Conservation (phyloP, 768 basidiomycete genomes). For the Flagelloscypha sp. region DNA sequence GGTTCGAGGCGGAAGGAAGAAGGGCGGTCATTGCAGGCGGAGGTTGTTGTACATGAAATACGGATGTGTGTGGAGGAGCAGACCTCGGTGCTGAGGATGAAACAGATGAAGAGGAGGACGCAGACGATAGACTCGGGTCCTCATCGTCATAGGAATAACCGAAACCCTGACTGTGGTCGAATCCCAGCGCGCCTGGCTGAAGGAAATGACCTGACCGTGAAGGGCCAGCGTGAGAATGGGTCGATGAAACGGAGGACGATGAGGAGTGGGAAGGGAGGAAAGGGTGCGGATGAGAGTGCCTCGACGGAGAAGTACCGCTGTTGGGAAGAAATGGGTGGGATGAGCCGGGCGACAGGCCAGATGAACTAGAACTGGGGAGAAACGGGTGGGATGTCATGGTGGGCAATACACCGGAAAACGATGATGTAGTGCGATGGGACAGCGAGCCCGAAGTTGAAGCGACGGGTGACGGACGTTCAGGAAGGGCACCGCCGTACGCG, state of each 20-base stretch:
- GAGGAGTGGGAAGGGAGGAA: too few relatives aligned
- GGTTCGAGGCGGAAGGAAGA: constrained; percentile 9
- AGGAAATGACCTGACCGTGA: too few relatives aligned
- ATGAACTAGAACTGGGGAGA: neutral
- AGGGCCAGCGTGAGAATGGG: too few relatives aligned
- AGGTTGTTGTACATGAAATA: neutral
- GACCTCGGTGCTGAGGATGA: too few relatives aligned
- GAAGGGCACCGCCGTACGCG: constrained; percentile 36
- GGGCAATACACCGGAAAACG: neutral
- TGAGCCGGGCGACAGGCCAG: neutral
- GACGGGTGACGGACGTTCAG: constrained; percentile 21
- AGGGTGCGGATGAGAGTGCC: constrained; percentile 13
- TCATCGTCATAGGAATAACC: too few relatives aligned
- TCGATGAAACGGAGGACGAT: too few relatives aligned
- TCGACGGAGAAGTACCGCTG: constrained; percentile 6
- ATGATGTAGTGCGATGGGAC: neutral
- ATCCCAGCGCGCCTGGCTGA: too few relatives aligned
- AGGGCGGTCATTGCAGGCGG: constrained; percentile 7
- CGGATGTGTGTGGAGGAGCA: constrained; percentile 10
- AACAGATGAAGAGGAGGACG: too few relatives aligned
- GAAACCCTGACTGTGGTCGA: too few relatives aligned
- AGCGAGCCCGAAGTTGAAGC: neutral
- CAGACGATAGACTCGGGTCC: too few relatives aligned
- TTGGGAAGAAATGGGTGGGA: neutral
- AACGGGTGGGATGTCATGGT: neutral